Evolutionary conservation across 371 early-diverging fungal species (phyloP).

Genomic region (Mucor mucedo): DNA sequence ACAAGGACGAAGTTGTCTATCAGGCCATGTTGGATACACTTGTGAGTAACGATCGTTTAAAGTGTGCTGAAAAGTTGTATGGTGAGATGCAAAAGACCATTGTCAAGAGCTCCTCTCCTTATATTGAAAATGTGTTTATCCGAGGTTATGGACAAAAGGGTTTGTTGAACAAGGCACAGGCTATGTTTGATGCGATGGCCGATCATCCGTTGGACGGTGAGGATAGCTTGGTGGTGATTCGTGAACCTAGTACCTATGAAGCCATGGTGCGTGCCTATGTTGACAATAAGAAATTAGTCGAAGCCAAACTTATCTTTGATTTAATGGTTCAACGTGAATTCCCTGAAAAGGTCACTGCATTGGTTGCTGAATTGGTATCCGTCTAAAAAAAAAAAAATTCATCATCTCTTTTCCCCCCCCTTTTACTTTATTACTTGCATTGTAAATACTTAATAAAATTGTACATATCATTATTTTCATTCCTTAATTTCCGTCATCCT

Average conservation of each 20-base stretch:
- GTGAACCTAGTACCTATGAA: slow-evolving; percentile 70
- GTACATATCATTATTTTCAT: background rate
- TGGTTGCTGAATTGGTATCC: slow-evolving; percentile 44
- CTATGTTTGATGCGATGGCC: slow-evolving; percentile 57
- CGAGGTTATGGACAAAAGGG: slow-evolving; percentile 64
- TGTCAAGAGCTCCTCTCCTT: slow-evolving; percentile 52
- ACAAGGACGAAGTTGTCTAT: slow-evolving; percentile 60
- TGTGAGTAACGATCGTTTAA: slow-evolving; percentile 51
- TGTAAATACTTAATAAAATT: slow-evolving; percentile 15
- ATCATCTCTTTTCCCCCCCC: background rate
- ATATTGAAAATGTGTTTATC: slow-evolving; percentile 70
- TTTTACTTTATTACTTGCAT: background rate
- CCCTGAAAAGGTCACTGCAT: slow-evolving; percentile 53
- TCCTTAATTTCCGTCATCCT: background rate
- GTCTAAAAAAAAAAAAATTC: slow-evolving; percentile 4
- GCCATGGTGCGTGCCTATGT: slow-evolving; percentile 66
- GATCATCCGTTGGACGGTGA: slow-evolving; percentile 43
- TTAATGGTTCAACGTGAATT: slow-evolving; percentile 53
- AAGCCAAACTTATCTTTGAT: slow-evolving; percentile 52
- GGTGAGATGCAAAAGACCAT: slow-evolving; percentile 25
- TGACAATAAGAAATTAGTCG: slow-evolving; percentile 44
- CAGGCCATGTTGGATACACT: slow-evolving; percentile 65
- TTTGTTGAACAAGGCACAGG: slow-evolving; percentile 50
- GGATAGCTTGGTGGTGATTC: slow-evolving; percentile 35
- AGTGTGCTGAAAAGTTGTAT: slow-evolving; percentile 53